phyloP scores from a whole-genome alignment of 2,329 filamentous ascomycete genomes.

The Plectosphaerella sp. region DNA sequence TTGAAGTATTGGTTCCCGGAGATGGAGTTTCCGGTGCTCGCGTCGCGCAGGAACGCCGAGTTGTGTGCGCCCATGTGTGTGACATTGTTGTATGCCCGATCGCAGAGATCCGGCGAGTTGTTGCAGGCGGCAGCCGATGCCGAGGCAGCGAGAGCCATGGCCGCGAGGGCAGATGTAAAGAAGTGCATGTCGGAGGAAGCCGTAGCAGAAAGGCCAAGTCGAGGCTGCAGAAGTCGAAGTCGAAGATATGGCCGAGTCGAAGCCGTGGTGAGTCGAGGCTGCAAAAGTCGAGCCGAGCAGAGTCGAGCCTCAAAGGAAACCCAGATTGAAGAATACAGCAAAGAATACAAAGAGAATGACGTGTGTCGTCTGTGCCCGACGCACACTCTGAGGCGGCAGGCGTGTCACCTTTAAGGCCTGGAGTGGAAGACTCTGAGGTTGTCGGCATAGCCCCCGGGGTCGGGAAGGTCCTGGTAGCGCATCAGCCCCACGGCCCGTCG shows the following conservation, averaged over 20 bases:
- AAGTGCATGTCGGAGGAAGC: conserved; percentile 16
- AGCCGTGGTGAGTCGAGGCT: background rate
- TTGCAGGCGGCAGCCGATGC: conserved; percentile 59
- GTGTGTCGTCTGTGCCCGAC: background rate
- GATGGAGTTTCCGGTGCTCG: conserved; percentile 54
- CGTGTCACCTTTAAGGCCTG: background rate
- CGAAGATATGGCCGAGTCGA: background rate
- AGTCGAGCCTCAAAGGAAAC: background rate
- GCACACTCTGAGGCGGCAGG: background rate
- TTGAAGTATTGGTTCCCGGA: conserved; percentile 73
- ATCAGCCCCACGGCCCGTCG: no score
- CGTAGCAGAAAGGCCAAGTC: background rate
- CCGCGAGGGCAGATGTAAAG: conserved; percentile 18
- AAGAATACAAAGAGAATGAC: background rate
- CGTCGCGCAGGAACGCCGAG: conserved; percentile 65
- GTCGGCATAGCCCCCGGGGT: no score
- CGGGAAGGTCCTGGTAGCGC: no score
- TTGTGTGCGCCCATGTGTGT: conserved; percentile 77
- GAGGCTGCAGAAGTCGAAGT: background rate
- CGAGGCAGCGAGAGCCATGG: conserved; percentile 13
- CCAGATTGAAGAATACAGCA: background rate
- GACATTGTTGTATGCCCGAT: conserved; percentile 66
- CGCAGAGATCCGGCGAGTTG: conserved; percentile 73
- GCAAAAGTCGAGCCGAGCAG: no score
- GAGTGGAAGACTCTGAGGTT: no score